Evolutionary conservation across 2,329 filamentous ascomycete genomes (phyloP).

Genomic region (Chlorencoelia australis): DNA sequence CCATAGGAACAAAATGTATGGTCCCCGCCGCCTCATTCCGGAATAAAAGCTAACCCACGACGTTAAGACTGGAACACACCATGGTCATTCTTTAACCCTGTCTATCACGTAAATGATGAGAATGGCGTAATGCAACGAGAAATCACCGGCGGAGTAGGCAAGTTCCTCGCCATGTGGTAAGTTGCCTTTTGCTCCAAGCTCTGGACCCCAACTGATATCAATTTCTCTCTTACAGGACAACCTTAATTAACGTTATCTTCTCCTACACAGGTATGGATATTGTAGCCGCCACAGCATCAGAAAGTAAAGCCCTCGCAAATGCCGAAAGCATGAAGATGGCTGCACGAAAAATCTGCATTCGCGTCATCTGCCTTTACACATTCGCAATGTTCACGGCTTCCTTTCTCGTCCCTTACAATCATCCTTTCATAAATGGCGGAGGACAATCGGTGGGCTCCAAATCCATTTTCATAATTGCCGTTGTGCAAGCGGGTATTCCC

Average conservation of each 20-base stretch:
- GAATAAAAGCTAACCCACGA: background rate
- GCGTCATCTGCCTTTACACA: conserved; percentile 26
- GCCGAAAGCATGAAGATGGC: conserved; percentile 34
- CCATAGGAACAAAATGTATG: conserved; percentile 30
- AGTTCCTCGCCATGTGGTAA: conserved; percentile 32
- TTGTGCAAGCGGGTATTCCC: conserved; percentile 30
- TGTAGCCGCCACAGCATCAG: conserved; percentile 30
- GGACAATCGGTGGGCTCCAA: conserved; percentile 28
- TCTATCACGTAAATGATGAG: conserved; percentile 27
- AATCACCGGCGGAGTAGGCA: conserved; percentile 28
- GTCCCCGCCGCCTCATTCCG: background rate
- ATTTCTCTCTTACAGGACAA: conserved; percentile 23
- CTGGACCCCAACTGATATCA: background rate
- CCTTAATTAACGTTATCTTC: conserved; percentile 28
- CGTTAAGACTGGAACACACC: conserved; percentile 28
- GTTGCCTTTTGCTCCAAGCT: conserved; percentile 6
- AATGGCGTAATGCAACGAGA: conserved; percentile 22
- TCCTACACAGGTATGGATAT: conserved; percentile 28
- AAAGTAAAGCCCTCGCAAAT: conserved; percentile 28
- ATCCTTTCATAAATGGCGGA: conserved; percentile 32
- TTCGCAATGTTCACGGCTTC: conserved; percentile 21
- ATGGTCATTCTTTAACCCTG: conserved; percentile 30
- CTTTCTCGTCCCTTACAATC: conserved; percentile 30
- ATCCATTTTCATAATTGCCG: conserved; percentile 31
- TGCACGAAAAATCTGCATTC: conserved; percentile 31